These are phyloP conservation scores for Aspergillus caelatus DNA, from an alignment of 2,329 filamentous ascomycete genomes.

Conservation along the genomic window DNA sequence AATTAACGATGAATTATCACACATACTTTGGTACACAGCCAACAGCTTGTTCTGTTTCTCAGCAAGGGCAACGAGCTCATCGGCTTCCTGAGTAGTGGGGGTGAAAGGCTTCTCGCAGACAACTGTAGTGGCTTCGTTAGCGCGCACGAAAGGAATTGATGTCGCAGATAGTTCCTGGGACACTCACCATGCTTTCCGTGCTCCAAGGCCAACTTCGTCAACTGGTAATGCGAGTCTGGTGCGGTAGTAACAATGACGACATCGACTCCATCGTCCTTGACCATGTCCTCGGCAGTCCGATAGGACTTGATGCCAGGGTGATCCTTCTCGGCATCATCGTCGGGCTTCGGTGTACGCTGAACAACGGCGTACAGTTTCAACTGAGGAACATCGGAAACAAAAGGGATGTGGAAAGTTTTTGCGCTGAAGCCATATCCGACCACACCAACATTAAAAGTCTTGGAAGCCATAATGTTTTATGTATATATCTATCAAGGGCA, in stretches of 20 bases:
- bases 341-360: conserved; percentile 68
- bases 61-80: conserved; percentile 62
- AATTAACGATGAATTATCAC: neutral
- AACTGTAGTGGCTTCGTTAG: conserved; percentile 45
- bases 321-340: conserved; percentile 69
- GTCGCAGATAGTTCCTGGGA: too few species aligned
- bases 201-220: conserved; percentile 67
- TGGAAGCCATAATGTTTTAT: conserved; percentile 39
- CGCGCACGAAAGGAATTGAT: neutral
- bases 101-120: conserved; percentile 84
- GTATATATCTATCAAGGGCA: neutral
- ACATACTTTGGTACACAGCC: conserved; percentile 68
- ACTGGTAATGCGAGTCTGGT: conserved; percentile 69
- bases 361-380: conserved; percentile 75
- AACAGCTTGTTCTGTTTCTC: conserved; percentile 56
- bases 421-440: conserved; percentile 67
- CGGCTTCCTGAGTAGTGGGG: conserved; percentile 69
- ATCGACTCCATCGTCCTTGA: conserved; percentile 68
- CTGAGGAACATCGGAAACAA: conserved; percentile 65
- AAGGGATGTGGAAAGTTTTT: conserved; percentile 83
- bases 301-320: conserved; percentile 68
- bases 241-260: conserved; percentile 73
- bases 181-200: conserved; percentile 66
- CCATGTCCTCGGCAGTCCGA: conserved; percentile 62
- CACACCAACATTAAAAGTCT: conserved; percentile 59